Evolutionary conservation across 208 protist genomes (phyloP), one percentile per base, ranked within the genome.

Genomic region (Naegleria gruberi): DNA sequence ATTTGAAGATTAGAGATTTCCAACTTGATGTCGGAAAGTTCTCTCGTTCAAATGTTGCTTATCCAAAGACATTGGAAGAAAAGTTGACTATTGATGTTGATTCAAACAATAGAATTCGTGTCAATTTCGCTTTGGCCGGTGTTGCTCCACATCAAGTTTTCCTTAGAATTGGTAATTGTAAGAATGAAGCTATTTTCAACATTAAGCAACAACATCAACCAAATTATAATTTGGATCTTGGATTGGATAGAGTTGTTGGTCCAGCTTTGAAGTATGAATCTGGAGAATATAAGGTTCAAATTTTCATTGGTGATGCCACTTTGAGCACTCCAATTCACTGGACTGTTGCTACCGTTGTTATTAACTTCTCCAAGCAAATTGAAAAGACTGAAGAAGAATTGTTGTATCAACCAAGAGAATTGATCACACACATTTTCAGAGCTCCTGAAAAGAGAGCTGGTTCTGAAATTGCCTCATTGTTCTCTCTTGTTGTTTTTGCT

Each of bases 121-220:
- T 83, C 30, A 44, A 6, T 30, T 83, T 83, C 37, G 17, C n/a
- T 26, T 83, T 83, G 10, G 77, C n/a, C 44, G 77, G 77, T n/a
- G 77, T 83, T 2, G 44, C n/a, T 26, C 77, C 77, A 44, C 77
- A 83, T 44, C 77, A 83, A 83, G 77, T 83, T 41, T 83, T 83
- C 40, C n/a, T 83, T 83, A 4, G 77, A 41, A 12, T 83, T 37
- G 77, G n/a, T 44, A 44, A 83, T 44, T n/a, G 44, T 30, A 23
- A 44, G 0, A 17, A 41, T 30, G 40, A 83, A 41, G 77, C n/a
- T 17, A 44, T 44, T 26, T 41, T 83, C 40, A 44, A 83, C 19
- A 44, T 83, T 83, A 44, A 41, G n/a, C n/a, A 83, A 44, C n/a
- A n/a, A 82, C 44, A 41, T 83, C 40, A 44, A 44, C 12, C 77